phyloP scores from a whole-genome alignment of 2,329 filamentous ascomycete species.

The Gaeumannomyces sp. region DNA sequence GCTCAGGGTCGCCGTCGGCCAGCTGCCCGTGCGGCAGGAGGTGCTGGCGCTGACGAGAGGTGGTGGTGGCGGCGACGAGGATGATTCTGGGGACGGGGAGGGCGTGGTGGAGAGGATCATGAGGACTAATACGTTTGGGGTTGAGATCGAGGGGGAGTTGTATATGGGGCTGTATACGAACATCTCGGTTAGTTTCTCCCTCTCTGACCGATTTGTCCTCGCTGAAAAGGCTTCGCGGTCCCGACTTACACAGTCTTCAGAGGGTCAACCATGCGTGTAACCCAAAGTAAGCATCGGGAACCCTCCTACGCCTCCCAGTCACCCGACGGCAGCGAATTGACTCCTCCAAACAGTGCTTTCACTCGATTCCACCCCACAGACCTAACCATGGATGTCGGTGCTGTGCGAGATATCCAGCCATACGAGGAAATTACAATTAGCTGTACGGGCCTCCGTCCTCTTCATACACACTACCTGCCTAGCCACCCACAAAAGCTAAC shows the following conservation, averaged over 20 bases:
- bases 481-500: background rate
- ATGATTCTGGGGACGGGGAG: background rate
- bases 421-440: slow-evolving; percentile 31
- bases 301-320: background rate
- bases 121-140: slow-evolving; percentile 28
- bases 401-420: slow-evolving; percentile 27
- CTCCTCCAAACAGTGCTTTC: slow-evolving; percentile 21
- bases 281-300: slow-evolving; percentile 25
- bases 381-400: slow-evolving; percentile 26
- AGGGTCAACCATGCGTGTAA: slow-evolving; percentile 31
- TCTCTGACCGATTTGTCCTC: background rate
- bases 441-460: slow-evolving; percentile 19
- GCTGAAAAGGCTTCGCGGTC: background rate
- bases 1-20: slow-evolving; percentile 23
- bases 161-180: slow-evolving; percentile 27
- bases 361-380: slow-evolving; percentile 25
- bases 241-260: slow-evolving; percentile 14
- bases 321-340: background rate
- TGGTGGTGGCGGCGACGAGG: slow-evolving; percentile 17
- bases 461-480: background rate
- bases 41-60: slow-evolving; percentile 24
- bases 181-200: slow-evolving; percentile 22
- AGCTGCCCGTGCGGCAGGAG: slow-evolving; percentile 20
- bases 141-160: slow-evolving; percentile 16
- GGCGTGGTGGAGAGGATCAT: slow-evolving; percentile 28